A percentile compares a stretch with the other conserved stretches of the same genome.
Conservation (phyloP, 805 yeast species). For the Candida stauntonica region DNA sequence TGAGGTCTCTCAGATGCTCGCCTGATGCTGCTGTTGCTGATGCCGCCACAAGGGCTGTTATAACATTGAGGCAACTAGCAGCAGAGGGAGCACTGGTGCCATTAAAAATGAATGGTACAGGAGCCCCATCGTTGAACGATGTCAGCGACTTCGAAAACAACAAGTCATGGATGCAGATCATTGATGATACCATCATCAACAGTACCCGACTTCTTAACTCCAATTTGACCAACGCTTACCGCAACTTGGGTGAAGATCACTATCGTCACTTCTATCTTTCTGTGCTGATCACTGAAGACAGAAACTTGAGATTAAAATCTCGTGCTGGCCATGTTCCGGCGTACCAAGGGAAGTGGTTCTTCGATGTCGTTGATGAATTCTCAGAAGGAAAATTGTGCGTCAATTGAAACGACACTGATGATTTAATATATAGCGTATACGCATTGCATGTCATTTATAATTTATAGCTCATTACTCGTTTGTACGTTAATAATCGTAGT, state of each 20-base stretch:
- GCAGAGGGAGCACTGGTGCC: constrained; percentile 52
- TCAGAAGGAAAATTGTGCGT: constrained; percentile 43
- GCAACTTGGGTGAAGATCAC: constrained; percentile 3
- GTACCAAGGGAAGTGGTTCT: constrained; percentile 59
- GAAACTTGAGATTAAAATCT: constrained; percentile 65
- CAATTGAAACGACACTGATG: constrained; percentile 26
- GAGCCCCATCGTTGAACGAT: constrained; percentile 65
- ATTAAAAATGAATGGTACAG: constrained; percentile 63
- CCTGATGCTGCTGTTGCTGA: constrained; percentile 71
- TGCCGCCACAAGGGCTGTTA: constrained; percentile 77
- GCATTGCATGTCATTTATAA: constrained; percentile 3
- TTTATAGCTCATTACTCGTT: neutral
- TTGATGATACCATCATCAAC: constrained; percentile 50
- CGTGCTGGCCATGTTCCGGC: constrained; percentile 50
- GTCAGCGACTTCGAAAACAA: constrained; percentile 71
- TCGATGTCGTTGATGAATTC: constrained; percentile 43
- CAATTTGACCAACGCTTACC: constrained; percentile 1
- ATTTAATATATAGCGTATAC: neutral
- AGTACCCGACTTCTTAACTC: constrained; percentile 12
- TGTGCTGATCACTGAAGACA: constrained; percentile 67
- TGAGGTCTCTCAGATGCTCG: constrained; percentile 65
- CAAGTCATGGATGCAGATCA: constrained; percentile 65
- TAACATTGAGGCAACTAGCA: constrained; percentile 64
- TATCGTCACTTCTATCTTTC: constrained; percentile 26
- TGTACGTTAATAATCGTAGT: neutral